Evolutionary conservation across 345 rosid genomes (phyloP), one percentile per base, ranked within the genome.

Genomic region (Eutrema japonicum): DNA sequence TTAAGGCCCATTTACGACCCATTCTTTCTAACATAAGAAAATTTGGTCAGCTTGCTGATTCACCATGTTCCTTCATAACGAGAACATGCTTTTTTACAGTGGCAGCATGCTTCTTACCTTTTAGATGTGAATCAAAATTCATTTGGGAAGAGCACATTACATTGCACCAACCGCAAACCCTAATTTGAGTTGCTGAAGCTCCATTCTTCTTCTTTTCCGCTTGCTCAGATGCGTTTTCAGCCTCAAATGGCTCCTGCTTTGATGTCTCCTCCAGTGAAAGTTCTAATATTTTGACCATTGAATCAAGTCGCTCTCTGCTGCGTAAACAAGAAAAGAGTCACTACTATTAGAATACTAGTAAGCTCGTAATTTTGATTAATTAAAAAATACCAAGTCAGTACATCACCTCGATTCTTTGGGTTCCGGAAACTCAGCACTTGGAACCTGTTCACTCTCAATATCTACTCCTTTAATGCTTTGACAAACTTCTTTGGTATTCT

Each of bases 71-170:
- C 33, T 60, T 61, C 37, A 58, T 14, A 2, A 35, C 42, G 13
- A 27, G 27, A 56, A 14, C 40, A 42, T 56, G 70, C 57, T 16
- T 16, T 48, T 33, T 66, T 27, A 66, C 11, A 6, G n/a, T 14
- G 4, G 40, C 73, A 63, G 78, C 78, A 72, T 87, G 88, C 82
- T 82, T 87, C 68, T 76, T 81, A 32, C 92, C 92, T 6, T 64
- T 33, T 49, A 85, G 70, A 76, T 87, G 89, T 64, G 53, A 66
- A 13, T 50, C 40, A 67, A 77, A 82, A 30, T 77, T 85, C 1
- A 43, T 68, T 51, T 78, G 72, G 38, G 84, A 78, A 38, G 71
- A 78, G 73, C 88, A 85, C 42, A 77, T 86, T 45, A 87, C 85
- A 56, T 78, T 32, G 10, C 51, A 0, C 49, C 32, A 59, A 1